phyloP scores from a whole-genome alignment of 2,329 filamentous ascomycete genomes.

The Fonsecaea multimorphosa region DNA sequence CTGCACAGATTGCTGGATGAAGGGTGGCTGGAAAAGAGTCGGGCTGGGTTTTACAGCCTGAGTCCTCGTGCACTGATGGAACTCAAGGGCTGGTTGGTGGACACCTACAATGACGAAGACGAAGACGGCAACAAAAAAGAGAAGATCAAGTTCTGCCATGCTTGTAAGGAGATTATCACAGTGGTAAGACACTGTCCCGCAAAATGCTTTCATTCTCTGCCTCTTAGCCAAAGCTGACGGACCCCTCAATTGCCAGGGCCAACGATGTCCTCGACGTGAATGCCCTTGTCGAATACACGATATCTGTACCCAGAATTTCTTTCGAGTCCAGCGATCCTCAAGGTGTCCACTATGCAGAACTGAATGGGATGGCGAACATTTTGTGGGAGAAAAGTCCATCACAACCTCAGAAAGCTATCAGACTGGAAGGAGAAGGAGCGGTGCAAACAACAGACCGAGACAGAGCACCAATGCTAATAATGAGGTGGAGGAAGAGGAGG shows the following conservation, averaged over 20 bases:
- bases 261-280: conserved; percentile 72
- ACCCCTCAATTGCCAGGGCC: conserved; percentile 57
- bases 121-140: conserved; percentile 60
- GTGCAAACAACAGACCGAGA: conserved; percentile 24
- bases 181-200: conserved; percentile 51
- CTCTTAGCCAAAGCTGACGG: conserved; percentile 5
- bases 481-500: conserved; percentile 23
- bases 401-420: conserved; percentile 42
- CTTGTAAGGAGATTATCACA: conserved; percentile 89
- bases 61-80: conserved; percentile 83
- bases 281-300: conserved; percentile 78
- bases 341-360: conserved; percentile 67
- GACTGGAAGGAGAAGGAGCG: conserved; percentile 41
- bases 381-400: conserved; percentile 61
- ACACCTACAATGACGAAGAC: conserved; percentile 84
- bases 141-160: conserved; percentile 83
- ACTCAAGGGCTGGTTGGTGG: conserved; percentile 80
- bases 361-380: conserved; percentile 58
- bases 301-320: conserved; percentile 75
- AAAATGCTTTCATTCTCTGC: conserved; percentile 14
- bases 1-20: conserved; percentile 74
- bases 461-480: not conserved
- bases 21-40: conserved; percentile 82
- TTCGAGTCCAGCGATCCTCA: conserved; percentile 66
- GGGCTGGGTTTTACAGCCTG: conserved; percentile 74